Conservation (phyloP, 345 rosid species). For the Salix brachista region DNA sequence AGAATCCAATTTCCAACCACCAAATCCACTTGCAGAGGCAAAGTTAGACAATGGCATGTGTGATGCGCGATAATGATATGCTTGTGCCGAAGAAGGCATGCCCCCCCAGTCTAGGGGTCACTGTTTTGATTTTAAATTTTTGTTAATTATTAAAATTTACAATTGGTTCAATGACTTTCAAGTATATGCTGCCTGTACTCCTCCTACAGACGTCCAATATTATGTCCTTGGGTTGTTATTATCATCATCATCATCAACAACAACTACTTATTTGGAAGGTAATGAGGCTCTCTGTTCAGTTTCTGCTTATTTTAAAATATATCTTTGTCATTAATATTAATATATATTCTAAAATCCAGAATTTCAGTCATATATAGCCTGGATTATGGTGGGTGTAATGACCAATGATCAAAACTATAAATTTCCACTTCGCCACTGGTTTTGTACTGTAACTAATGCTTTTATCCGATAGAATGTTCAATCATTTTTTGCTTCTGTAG, state of each 20-base stretch:
- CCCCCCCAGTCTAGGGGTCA: background rate
- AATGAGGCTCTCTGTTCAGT: background rate
- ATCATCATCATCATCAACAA: too few relatives aligned
- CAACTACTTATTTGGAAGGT: background rate
- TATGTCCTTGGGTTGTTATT: background rate
- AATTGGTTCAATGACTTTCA: too few relatives aligned
- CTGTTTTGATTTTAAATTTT: background rate
- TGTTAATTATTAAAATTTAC: background rate
- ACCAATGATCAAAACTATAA: background rate
- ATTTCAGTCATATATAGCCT: background rate
- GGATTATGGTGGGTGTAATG: background rate
- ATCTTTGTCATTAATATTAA: too few relatives aligned
- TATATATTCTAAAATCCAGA: background rate
- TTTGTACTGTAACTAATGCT: background rate
- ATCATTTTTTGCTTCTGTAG: background rate
- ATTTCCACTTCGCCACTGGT: background rate
- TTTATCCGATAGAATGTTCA: background rate
- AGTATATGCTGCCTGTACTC: background rate
- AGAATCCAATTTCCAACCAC: background rate
- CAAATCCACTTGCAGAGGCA: too few relatives aligned
- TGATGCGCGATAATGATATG: background rate
- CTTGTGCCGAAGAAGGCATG: background rate
- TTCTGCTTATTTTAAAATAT: background rate
- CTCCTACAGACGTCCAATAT: background rate
- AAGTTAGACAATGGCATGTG: background rate